Conservation (phyloP, 495 filamentous ascomycete genomes). For the Penicillium fimorum region DNA sequence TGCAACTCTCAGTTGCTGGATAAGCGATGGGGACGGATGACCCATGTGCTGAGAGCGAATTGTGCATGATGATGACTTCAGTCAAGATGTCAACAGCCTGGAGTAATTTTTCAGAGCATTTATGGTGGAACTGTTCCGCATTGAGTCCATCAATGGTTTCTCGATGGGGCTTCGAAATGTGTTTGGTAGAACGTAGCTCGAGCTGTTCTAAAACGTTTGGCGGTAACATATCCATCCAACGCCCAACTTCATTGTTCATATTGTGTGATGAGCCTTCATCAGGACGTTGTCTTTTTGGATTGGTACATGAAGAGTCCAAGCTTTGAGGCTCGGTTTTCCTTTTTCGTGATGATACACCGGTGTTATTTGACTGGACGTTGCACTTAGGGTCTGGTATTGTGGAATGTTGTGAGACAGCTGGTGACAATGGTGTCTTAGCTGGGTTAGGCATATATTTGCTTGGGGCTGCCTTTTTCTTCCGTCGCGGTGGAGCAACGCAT, state of each 20-base stretch:
- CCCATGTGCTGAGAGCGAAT: neutral
- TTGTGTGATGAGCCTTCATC: neutral
- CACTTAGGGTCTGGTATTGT: neutral
- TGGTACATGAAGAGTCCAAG: neutral
- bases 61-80: conserved; percentile 3
- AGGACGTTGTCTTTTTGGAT: neutral
- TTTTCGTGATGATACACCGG: neutral
- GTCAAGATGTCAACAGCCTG: neutral
- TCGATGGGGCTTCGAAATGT: neutral
- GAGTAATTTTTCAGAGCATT: neutral
- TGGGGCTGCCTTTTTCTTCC: neutral
- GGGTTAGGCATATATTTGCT: neutral
- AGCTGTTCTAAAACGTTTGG: neutral
- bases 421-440: neutral
- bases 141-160: neutral
- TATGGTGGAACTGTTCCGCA: neutral
- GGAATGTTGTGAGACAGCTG: neutral
- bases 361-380: neutral
- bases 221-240: conserved; percentile 1
- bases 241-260: neutral
- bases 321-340: neutral
- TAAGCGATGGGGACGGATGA: neutral
- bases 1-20: neutral
- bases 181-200: neutral
- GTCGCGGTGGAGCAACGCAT: neutral